A percentile compares a stretch with the other conserved stretches of the same genome.
These are phyloP conservation scores for Scedosporium apiospermum DNA, from an alignment of 2,329 filamentous ascomycete genomes.

Conservation along the genomic window DNA sequence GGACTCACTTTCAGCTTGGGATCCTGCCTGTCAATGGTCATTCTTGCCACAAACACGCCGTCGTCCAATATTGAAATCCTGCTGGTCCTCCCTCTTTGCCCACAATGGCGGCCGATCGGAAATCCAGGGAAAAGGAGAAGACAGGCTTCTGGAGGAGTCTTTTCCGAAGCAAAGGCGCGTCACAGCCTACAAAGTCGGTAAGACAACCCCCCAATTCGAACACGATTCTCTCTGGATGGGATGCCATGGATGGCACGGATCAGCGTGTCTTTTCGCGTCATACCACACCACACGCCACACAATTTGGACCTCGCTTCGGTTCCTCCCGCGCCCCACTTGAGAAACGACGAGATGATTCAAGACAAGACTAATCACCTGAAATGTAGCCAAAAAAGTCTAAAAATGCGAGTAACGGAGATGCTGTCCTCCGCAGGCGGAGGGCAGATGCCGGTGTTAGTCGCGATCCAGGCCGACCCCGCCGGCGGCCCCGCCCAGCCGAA, in stretches of 20 bases:
- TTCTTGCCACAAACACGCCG: background rate
- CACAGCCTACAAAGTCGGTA: slow-evolving; percentile 25
- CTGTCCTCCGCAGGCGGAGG: slow-evolving; percentile 15
- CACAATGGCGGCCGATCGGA: slow-evolving; percentile 4
- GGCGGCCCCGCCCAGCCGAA: slow-evolving; percentile 31
- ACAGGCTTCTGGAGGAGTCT: slow-evolving; percentile 39
- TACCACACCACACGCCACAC: background rate
- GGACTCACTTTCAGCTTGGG: background rate
- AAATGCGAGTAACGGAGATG: slow-evolving; percentile 20
- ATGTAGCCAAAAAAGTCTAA: slow-evolving; percentile 20
- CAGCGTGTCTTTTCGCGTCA: background rate
- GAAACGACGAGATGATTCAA: no score
- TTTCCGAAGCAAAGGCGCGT: slow-evolving; percentile 35
- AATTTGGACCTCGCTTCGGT: no score
- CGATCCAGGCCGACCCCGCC: slow-evolving; percentile 20
- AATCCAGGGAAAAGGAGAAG: slow-evolving; percentile 20
- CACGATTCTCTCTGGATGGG: slow-evolving; percentile 3
- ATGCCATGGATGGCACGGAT: background rate
- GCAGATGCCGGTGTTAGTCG: slow-evolving; percentile 4
- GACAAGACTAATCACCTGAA: slow-evolving; percentile 9
- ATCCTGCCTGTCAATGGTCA: background rate
- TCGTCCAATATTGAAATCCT: background rate
- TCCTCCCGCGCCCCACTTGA: no score
- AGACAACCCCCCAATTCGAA: slow-evolving; percentile 10
- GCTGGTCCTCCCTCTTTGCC: background rate